Conservation (phyloP, 2,329 filamentous ascomycete species). For the Curvularia hawaiiensis region DNA sequence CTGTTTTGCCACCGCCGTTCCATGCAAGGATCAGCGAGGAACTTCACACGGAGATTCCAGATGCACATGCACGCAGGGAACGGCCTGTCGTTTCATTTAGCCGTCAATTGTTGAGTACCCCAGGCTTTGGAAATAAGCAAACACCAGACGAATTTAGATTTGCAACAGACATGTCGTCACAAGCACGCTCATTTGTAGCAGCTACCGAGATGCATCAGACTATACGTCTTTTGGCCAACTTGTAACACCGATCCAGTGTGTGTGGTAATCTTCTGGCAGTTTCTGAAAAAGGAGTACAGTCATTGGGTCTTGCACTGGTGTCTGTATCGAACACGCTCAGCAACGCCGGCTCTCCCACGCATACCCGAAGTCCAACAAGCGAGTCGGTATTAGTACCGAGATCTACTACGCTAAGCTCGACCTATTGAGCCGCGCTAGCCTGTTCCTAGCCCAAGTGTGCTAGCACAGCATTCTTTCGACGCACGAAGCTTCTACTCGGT, state of each 20-base stretch:
- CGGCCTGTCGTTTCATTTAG: neutral
- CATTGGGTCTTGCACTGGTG: neutral
- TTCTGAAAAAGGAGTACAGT: neutral
- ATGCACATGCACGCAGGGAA: neutral
- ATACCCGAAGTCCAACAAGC: constrained; percentile 4
- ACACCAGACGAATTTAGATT: neutral
- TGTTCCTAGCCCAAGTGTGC: constrained; percentile 9
- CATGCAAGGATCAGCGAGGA: neutral
- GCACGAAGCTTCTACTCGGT: constrained; percentile 5
- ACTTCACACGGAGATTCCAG: no score
- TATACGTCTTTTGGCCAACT: neutral
- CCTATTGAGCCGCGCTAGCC: constrained; percentile 6
- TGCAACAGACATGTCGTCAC: neutral
- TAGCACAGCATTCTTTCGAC: neutral
- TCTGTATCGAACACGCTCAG: constrained; percentile 1
- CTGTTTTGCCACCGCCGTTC: neutral
- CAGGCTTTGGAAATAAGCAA: neutral
- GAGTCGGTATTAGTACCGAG: constrained; percentile 8
- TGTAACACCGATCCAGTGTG: neutral
- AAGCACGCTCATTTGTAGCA: neutral
- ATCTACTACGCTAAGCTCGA: constrained; percentile 6
- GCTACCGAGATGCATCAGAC: neutral
- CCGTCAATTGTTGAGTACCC: neutral
- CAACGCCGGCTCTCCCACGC: constrained; percentile 14
- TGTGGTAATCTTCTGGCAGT: neutral